Evolutionary conservation across 129 eudicot genomes (phyloP).

Genomic region (Flaveria ramosissima): DNA sequence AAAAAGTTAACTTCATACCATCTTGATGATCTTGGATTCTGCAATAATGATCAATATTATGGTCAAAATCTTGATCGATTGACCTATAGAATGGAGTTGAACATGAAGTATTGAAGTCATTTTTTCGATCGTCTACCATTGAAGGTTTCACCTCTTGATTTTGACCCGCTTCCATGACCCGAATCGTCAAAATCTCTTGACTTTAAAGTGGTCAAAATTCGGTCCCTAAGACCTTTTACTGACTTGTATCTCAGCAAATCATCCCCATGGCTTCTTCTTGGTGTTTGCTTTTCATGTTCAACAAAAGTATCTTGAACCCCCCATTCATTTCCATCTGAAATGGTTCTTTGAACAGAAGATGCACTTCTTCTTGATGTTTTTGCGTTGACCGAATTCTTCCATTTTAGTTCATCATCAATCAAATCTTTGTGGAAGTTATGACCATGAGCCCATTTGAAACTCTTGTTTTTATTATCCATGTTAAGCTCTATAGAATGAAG

Average conservation of each 20-base stretch:
- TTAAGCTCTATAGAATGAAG: conserved; percentile 78
- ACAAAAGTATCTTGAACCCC: conserved; percentile 33
- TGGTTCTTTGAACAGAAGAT: conserved; percentile 52
- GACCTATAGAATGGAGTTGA: conserved; percentile 8
- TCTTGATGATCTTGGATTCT: conserved; percentile 26
- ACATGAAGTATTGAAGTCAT: conserved; percentile 31
- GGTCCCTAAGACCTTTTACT: conserved; percentile 65
- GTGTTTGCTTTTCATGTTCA: conserved; percentile 37
- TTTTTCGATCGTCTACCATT: conserved; percentile 61
- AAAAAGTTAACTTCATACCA: conserved; percentile 47
- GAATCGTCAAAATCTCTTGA: conserved; percentile 51
- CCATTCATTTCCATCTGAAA: conserved; percentile 71
- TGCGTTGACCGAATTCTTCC: conserved; percentile 34
- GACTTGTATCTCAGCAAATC: conserved; percentile 66
- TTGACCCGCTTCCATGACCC: conserved; percentile 55
- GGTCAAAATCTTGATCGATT: conserved; percentile 13
- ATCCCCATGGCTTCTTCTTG: conserved; percentile 51
- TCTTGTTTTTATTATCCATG: conserved; percentile 51
- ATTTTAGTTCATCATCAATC: neutral
- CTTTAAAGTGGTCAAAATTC: conserved; percentile 50
- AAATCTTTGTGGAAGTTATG: conserved; percentile 39
- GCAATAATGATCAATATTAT: conserved; percentile 23
- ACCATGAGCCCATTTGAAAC: conserved; percentile 51
- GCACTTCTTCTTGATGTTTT: conserved; percentile 61
- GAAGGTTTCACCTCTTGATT: conserved; percentile 53